Conservation (phyloP, 2,329 filamentous ascomycete genomes). For the Stagonosporopsis chrysanthemi region DNA sequence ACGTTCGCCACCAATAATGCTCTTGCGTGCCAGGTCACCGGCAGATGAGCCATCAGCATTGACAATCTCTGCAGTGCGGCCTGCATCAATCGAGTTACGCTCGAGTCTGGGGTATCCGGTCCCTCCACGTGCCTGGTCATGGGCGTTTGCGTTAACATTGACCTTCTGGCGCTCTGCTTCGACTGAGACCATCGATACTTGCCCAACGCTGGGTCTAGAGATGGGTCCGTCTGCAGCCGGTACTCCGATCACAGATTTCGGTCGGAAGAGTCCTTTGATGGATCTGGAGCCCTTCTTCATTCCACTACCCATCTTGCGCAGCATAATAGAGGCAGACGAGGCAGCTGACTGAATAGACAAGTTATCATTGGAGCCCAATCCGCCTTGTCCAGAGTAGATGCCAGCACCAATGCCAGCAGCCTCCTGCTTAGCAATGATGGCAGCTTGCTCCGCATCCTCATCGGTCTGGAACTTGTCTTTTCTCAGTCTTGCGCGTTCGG, state of each 20-base stretch:
- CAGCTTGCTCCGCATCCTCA: slow-evolving; percentile 85
- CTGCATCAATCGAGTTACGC: slow-evolving; percentile 77
- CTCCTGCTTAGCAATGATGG: slow-evolving; percentile 92
- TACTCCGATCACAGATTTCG: slow-evolving; percentile 87
- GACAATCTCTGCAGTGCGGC: slow-evolving; percentile 54
- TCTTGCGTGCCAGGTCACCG: slow-evolving; percentile 73
- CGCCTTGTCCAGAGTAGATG: slow-evolving; percentile 88
- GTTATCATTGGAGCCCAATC: slow-evolving; percentile 95
- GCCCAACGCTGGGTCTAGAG: slow-evolving; percentile 74
- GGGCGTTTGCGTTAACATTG: slow-evolving; percentile 75
- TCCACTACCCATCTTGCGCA: slow-evolving; percentile 98
- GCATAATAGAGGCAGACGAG: slow-evolving; percentile 90
- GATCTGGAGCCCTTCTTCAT: slow-evolving; percentile 94
- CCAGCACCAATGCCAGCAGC: slow-evolving; percentile 88
- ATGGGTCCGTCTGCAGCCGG: slow-evolving; percentile 73
- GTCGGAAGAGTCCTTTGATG: slow-evolving; percentile 90
- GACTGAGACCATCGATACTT: slow-evolving; percentile 93
- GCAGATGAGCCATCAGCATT: slow-evolving; percentile 45
- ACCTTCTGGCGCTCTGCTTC: slow-evolving; percentile 89
- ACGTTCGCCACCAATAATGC: slow-evolving; percentile 87
- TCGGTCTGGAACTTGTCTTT: slow-evolving; percentile 61
- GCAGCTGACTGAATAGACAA: slow-evolving; percentile 89
- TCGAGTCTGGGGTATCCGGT: slow-evolving; percentile 87
- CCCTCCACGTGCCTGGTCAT: slow-evolving; percentile 72
- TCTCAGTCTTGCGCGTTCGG: slow-evolving; percentile 64